phyloP scores from a whole-genome alignment of 2,329 filamentous ascomycete species.

The Huntiella moniliformis region DNA sequence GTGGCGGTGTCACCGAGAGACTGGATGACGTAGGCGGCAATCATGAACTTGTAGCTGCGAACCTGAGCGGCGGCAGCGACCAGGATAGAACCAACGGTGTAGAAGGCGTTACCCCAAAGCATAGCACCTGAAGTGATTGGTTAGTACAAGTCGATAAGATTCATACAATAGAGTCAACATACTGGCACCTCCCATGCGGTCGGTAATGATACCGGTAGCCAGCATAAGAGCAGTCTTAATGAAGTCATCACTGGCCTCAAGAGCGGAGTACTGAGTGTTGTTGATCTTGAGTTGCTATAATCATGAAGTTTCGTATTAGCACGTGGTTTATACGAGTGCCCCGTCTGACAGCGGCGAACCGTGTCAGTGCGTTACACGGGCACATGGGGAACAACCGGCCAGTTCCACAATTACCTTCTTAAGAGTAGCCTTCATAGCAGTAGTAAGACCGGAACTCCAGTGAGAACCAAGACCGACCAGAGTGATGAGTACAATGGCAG shows the following conservation, averaged over 20 bases:
- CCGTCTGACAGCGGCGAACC: no score
- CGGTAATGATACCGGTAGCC: conserved; percentile 34
- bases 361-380: no score
- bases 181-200: conserved; percentile 38
- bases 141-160: neutral
- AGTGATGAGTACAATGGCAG: conserved; percentile 29
- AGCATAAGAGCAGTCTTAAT: conserved; percentile 40
- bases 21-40: conserved; percentile 34
- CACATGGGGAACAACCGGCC: neutral
- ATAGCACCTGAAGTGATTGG: conserved; percentile 24
- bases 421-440: conserved; percentile 40
- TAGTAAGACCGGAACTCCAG: conserved; percentile 41
- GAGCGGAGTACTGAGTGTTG: conserved; percentile 38
- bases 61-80: conserved; percentile 37
- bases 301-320: neutral
- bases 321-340: neutral
- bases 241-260: conserved; percentile 43
- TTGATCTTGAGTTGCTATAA: conserved; percentile 33
- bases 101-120: conserved; percentile 42
- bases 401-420: conserved; percentile 26
- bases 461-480: conserved; percentile 39
- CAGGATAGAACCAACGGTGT: conserved; percentile 36
- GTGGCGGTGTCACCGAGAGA: conserved; percentile 45
- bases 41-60: conserved; percentile 41
- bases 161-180: conserved; percentile 6